Conservation (phyloP, 768 basidiomycete genomes). For the Phylloporus rhodoxanthus region DNA sequence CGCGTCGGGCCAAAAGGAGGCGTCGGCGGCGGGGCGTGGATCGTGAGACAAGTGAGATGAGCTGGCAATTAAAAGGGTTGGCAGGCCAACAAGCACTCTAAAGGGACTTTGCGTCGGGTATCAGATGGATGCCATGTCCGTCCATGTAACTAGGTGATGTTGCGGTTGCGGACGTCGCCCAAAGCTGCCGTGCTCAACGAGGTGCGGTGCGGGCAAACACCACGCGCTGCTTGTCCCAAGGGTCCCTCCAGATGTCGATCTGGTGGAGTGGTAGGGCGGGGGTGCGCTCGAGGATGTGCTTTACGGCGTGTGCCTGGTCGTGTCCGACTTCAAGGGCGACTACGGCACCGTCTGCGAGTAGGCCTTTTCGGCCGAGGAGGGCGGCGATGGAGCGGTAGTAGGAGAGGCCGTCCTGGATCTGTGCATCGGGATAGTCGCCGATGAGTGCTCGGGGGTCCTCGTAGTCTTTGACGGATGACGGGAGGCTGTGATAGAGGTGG, state of each 20-base stretch:
- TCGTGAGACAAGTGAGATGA: slow-evolving; percentile 9
- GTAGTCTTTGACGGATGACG: slow-evolving; percentile 63
- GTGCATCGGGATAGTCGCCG: slow-evolving; percentile 52
- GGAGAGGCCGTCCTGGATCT: slow-evolving; percentile 44
- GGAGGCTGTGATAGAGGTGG: slow-evolving; percentile 55
- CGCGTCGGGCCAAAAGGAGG: slow-evolving; percentile 3
- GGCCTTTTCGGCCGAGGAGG: slow-evolving; percentile 44
- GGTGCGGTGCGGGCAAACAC: slow-evolving; percentile 48
- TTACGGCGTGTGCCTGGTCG: slow-evolving; percentile 61
- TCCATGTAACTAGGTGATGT: slow-evolving; percentile 15
- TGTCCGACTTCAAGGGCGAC: slow-evolving; percentile 80
- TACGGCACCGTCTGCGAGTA: slow-evolving; percentile 48
- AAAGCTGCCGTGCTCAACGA: too few species aligned
- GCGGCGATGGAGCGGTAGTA: slow-evolving; percentile 71
- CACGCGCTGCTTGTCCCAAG: slow-evolving; percentile 70
- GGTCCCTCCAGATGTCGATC: slow-evolving; percentile 69
- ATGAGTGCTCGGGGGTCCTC: slow-evolving; percentile 82
- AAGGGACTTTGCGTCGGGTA: background rate
- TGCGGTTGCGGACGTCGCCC: background rate
- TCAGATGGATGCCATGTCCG: background rate
- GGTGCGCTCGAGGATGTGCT: slow-evolving; percentile 47
- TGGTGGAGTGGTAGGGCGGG: slow-evolving; percentile 28
- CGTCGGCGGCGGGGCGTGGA: background rate
- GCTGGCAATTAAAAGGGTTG: slow-evolving; percentile 9
- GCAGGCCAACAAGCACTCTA: slow-evolving; percentile 3